Base-by-base conservation (phyloP, 768 basidiomycete species). In the Kwoniella heveanensis region DNA sequence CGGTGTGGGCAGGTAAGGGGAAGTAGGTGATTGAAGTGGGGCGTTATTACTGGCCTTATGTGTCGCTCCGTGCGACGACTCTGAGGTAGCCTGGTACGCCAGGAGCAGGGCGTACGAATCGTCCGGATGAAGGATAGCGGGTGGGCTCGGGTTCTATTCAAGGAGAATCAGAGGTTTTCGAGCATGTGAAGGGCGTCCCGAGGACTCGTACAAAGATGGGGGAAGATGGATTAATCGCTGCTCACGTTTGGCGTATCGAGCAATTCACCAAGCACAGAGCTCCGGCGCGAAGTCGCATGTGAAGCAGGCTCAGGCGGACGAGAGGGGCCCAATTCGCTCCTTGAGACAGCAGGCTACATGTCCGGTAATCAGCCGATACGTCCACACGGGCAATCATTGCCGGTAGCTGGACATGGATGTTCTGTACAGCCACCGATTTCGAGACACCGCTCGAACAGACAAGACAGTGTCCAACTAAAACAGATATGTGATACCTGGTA, bases 31-130 rank as follows among this genome's bases (percentile, higher is more conserved):
- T 30, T 32, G 10, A 30, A n/a, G 29, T 6, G 29, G 13, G 2
- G 48, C 19, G 44, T 49, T 27, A n/a, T 15, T 27, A 21, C 22
- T 44, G 1, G 57, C 54, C 12, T 65, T 63, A 24, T 27, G 47
- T 15, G 57, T 51, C 15, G 19, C 21, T 17, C 29, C 27, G 27
- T 65, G 36, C 12, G 57, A 32, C 13, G 71, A 66, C 19, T 63
- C 56, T 5, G 67, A 68, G 6, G 70, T 62, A 26, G 68, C 65
- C 53, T 76, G 74, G 30, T 66, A 76, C 5, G 72, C 66, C 15
- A 76, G 54, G 7, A 76, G 67, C 10, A 76, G 67, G 27, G 68
- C 65, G 61, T 72, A 76, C 3, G 70, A 72, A 32, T 69, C 70
- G 22, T 50, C 46, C 0, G 72, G 74, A 10, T 39, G 25, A 2